These are phyloP conservation scores for Blakeslea trispora DNA, from an alignment of 371 early-diverging fungal species.

Conservation along the genomic window DNA sequence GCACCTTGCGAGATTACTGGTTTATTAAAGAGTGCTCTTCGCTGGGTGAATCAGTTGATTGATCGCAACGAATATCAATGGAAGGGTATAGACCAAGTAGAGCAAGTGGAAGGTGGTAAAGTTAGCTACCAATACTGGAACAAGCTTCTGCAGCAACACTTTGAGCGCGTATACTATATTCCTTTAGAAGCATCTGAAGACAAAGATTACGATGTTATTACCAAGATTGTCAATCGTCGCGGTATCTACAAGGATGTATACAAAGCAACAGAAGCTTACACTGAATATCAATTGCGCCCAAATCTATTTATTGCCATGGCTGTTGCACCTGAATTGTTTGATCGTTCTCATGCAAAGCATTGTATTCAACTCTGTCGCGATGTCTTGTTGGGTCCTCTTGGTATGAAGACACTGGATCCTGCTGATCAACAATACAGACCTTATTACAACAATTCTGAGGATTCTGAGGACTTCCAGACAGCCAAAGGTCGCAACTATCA, in stretches of 20 bases:
- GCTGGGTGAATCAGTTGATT: slow-evolving; percentile 73
- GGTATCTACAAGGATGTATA: slow-evolving; percentile 95
- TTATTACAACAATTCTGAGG: slow-evolving; percentile 89
- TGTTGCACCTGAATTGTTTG: slow-evolving; percentile 93
- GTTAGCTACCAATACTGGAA: slow-evolving; percentile 79
- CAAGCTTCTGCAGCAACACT: slow-evolving; percentile 71
- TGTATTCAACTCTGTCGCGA: slow-evolving; percentile 70
- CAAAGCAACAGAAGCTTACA: slow-evolving; percentile 69
- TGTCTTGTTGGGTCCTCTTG: slow-evolving; percentile 82
- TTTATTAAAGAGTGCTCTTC: slow-evolving; percentile 78
- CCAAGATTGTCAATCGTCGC: slow-evolving; percentile 80
- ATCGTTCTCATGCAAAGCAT: slow-evolving; percentile 68
- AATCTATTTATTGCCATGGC: slow-evolving; percentile 92
- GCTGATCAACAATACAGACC: slow-evolving; percentile 87
- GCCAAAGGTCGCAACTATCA: slow-evolving; percentile 98
- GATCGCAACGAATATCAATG: slow-evolving; percentile 47
- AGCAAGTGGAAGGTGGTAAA: slow-evolving; percentile 17
- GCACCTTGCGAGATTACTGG: slow-evolving; percentile 92
- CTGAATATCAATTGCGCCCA: slow-evolving; percentile 93
- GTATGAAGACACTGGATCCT: slow-evolving; percentile 95
- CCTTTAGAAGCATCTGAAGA: slow-evolving; percentile 65
- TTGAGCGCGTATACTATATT: slow-evolving; percentile 89
- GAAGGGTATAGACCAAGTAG: slow-evolving; percentile 47
- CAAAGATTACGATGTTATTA: slow-evolving; percentile 59
- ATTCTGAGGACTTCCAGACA: slow-evolving; percentile 76